Base-by-base conservation (phyloP, 495 filamentous ascomycete genomes). In the Astrothelium subdiscretum region DNA sequence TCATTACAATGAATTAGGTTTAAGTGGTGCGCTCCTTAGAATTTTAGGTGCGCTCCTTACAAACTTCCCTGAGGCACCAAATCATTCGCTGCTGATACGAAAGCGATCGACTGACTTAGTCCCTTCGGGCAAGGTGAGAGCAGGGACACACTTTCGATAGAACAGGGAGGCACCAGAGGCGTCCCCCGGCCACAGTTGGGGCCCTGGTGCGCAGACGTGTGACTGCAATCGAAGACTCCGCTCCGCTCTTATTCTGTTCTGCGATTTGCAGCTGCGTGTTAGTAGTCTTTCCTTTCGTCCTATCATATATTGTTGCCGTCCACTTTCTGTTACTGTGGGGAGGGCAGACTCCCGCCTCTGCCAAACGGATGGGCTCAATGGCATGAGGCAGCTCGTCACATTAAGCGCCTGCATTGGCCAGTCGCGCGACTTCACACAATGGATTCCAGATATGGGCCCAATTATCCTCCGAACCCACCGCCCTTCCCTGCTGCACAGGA, bases 371-470 rank as follows among this genome's bases (percentile, higher is more conserved):
- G 13, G 31, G 57, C 57, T 35, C 24, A 10, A 35, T 42, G 57
- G 31, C 35, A 42, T 22, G n/a, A n/a, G n/a, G n/a, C n/a, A 32
- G 35, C 57, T 59, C 15, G 22, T 59, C 57, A 62, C 69, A 63
- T 67, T 58, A 71, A 67, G 67, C 69, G 69, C 69, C 57, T n/a
- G 35, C 35, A 38, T 26, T 22, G 22, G 31, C 57, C 31, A 59
- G 57, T 59, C 57, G 42, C 60, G 18, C 31, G 29, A 60, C 66
- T 29, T 66, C 68, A 40, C 68, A 40, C 65, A 61, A 27, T 63
- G 65, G 11, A 58, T 62, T 40, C 60, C 57, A 32, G 26, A 13
- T 61, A 61, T 61, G 59, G 59, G 42, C 29, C 27, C 48, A 32
- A 18, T 44, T 32, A 13, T 24, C 43, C 44, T 29, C 20, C 48